Evolutionary conservation across 768 basidiomycete species (phyloP), one percentile per base, ranked within the genome.

Genomic region (Suillus clintonianus): DNA sequence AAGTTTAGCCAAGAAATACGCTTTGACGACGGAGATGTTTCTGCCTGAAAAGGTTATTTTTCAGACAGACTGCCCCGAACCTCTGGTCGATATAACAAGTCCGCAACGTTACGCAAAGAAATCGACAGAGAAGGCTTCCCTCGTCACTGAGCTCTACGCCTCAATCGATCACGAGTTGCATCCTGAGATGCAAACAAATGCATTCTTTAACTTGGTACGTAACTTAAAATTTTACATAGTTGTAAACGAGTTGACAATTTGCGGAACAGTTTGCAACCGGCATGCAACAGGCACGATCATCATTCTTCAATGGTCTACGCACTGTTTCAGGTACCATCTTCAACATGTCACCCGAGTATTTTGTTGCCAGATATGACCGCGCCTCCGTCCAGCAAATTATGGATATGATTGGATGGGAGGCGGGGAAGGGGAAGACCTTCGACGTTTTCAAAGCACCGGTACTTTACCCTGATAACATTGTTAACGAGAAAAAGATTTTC

Each of bases 241-340:
- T 47, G 5, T 24, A 47, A 47, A 5, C 13, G 11, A 47, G 45
- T 47, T 47, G 45, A 47, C 5, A 1, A 47, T 47, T 5, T 47
- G 1, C 11, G 11, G 45, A 47, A 47, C 45, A 47, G 45, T 47
- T 47, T 24, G 45, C 13, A 24, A 47, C 22, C 13, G 11, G 45
- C 22, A 47, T 47, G 45, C 45, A 47, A 24, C 45, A 22, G 13
- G 45, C 45, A 24, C 19, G 32, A 22, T 27, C 48, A 39, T 37
- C 43, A 47, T 47, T 61, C 43, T 34, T 61, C 19, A 47, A 61
- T 48, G 48, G 34, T 34, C 43, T 61, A 17, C 19, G 32, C n/a
- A 34, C 41, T 22, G 36, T 47, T 24, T 9, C 45, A 47, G 60
- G 60, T 36, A 61, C 24, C 41, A 50, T 61, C 47, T 47, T 47